Percentiles rank a stretch among this genome's conserved stretches.
Conservation (phyloP, 441 rosid species). For the Corymbia calophylla region DNA sequence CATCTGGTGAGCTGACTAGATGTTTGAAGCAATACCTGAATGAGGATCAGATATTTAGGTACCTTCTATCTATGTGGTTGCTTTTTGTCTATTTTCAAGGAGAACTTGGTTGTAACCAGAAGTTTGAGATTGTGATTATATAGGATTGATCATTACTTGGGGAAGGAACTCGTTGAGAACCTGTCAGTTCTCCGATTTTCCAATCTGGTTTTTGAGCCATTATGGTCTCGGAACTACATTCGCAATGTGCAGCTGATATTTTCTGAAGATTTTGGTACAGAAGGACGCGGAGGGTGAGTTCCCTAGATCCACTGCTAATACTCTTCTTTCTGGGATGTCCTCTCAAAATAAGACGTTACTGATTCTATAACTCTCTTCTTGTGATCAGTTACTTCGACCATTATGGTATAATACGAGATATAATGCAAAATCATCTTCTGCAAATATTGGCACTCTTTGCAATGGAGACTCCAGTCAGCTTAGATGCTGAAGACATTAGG, state of each 20-base stretch:
- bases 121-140: background rate
- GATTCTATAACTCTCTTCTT: background rate
- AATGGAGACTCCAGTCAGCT: slow-evolving; percentile 96
- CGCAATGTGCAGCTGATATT: slow-evolving; percentile 83
- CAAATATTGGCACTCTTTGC: slow-evolving; percentile 90
- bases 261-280: slow-evolving; percentile 95
- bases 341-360: background rate
- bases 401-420: slow-evolving; percentile 90
- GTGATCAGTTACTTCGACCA: slow-evolving; percentile 66
- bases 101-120: background rate
- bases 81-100: background rate
- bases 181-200: slow-evolving; percentile 89
- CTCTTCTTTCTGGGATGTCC: background rate
- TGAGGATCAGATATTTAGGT: slow-evolving; percentile 96
- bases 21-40: slow-evolving; percentile 63
- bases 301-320: background rate
- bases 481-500: slow-evolving; percentile 90
- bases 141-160: slow-evolving; percentile 93
- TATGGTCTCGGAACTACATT: slow-evolving; percentile 87
- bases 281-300: slow-evolving; percentile 87
- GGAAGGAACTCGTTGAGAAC: slow-evolving; percentile 92
- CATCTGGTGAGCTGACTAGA: slow-evolving; percentile 72
- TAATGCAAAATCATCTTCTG: slow-evolving; percentile 93
- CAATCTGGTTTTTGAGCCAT: slow-evolving; percentile 86
- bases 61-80: background rate